phyloP scores from a whole-genome alignment of 2,329 filamentous ascomycete species.

The Juglanconis oblonga region DNA sequence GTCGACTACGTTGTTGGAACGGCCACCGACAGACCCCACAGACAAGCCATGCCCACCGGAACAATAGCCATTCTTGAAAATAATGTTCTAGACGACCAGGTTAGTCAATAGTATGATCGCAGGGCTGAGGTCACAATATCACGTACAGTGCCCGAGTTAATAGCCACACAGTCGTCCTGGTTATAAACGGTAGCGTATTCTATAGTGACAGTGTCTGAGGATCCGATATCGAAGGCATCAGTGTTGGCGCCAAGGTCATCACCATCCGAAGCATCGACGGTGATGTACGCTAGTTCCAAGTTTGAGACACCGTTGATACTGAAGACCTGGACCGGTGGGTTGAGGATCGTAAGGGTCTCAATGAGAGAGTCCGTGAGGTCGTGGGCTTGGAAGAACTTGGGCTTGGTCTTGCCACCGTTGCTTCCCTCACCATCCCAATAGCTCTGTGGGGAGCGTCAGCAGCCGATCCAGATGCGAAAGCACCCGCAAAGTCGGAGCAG shows the following conservation, averaged over 20 bases:
- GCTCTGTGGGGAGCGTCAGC: neutral
- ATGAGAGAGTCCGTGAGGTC: conserved; percentile 35
- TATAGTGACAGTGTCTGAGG: conserved; percentile 48
- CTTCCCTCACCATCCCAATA: conserved; percentile 32
- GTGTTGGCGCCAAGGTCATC: conserved; percentile 44
- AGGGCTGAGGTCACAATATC: neutral
- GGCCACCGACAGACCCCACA: conserved; percentile 43
- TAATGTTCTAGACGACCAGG: conserved; percentile 35
- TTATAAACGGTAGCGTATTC: conserved; percentile 53
- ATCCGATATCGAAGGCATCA: conserved; percentile 57
- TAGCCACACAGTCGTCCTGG: conserved; percentile 60
- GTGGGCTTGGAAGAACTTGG: conserved; percentile 49
- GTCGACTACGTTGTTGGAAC: conserved; percentile 49
- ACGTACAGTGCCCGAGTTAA: conserved; percentile 47
- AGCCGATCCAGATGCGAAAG: neutral
- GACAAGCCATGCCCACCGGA: conserved; percentile 42
- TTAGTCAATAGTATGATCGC: neutral
- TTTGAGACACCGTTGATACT: conserved; percentile 35
- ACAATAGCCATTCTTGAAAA: conserved; percentile 44
- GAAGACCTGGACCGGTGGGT: conserved; percentile 41
- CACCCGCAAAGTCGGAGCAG: neutral
- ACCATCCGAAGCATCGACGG: conserved; percentile 37
- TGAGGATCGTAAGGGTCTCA: conserved; percentile 36
- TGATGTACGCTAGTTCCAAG: conserved; percentile 33
- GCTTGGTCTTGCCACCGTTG: conserved; percentile 37